These are phyloP conservation scores for Backusella luteola DNA, from an alignment of 192 early-diverging fungal genomes.

Conservation along the genomic window DNA sequence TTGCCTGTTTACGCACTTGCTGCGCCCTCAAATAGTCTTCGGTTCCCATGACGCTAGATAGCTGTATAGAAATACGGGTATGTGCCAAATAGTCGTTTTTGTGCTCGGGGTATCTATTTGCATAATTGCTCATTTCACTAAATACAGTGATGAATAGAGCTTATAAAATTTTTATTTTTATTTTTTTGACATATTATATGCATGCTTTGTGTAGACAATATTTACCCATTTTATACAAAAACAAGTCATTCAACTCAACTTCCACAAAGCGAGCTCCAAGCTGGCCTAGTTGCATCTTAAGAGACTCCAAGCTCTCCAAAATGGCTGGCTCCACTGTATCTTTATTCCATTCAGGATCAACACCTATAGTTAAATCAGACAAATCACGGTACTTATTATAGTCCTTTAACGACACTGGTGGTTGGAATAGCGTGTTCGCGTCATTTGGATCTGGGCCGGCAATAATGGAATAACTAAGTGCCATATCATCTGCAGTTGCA, in stretches of 20 bases:
- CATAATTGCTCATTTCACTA: conserved; percentile 53
- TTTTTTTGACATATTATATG: background rate
- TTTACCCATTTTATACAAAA: background rate
- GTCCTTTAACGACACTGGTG: conserved; percentile 9
- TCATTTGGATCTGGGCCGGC: conserved; percentile 57
- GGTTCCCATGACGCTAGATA: conserved; percentile 31
- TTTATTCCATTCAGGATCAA: background rate
- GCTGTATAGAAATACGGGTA: conserved; percentile 39
- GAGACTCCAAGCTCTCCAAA: background rate
- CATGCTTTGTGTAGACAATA: background rate
- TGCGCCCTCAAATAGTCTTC: conserved; percentile 54
- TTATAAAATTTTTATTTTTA: background rate
- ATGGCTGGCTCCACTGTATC: background rate
- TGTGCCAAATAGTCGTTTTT: conserved; percentile 38
- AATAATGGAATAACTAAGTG: conserved; percentile 60
- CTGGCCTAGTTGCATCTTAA: background rate
- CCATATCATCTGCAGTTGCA: conserved; percentile 65
- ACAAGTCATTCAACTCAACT: background rate
- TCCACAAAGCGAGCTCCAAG: conserved; percentile 10
- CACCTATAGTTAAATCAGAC: background rate
- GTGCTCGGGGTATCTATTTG: conserved; percentile 20
- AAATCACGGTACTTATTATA: background rate
- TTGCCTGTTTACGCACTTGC: conserved; percentile 52
- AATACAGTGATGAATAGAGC: conserved; percentile 64
- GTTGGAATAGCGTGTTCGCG: conserved; percentile 44